A percentile compares a stretch with the other conserved stretches of the same genome.
These are phyloP conservation scores for Arxiozyma telluris DNA, from an alignment of 1,139 yeast genomes.

Conservation along the genomic window DNA sequence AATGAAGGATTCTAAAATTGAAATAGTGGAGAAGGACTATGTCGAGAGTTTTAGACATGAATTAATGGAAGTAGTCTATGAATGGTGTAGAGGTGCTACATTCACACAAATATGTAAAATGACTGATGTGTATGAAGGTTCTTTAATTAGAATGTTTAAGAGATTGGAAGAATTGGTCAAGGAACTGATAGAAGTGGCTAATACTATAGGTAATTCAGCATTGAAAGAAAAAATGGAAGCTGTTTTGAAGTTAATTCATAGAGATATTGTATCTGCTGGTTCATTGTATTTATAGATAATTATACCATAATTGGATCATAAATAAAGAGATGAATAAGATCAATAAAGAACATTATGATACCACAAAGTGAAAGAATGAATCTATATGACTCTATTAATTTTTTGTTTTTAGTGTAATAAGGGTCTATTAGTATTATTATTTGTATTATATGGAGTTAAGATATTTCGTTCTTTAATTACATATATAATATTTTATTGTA, in stretches of 20 bases:
- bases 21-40: constrained; percentile 82
- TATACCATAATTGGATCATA: not conserved
- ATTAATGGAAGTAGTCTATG: constrained; percentile 90
- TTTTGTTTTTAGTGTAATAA: too few relatives aligned
- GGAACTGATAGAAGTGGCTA: constrained; percentile 84
- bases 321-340: not conserved
- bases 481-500: not conserved
- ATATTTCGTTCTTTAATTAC: too few relatives aligned
- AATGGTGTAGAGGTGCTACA: constrained; percentile 95
- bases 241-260: constrained; percentile 75
- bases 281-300: constrained; percentile 46
- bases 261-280: constrained; percentile 96
- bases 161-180: constrained; percentile 87
- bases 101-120: constrained; percentile 95
- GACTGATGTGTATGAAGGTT: constrained; percentile 98
- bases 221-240: constrained; percentile 83
- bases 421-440: too few relatives aligned
- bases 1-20: constrained; percentile 81
- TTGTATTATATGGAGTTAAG: not conserved
- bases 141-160: constrained; percentile 86
- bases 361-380: not conserved
- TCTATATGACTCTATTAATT: too few relatives aligned
- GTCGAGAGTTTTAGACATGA: constrained; percentile 85
- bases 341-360: not conserved
- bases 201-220: constrained; percentile 81